Base-by-base conservation (phyloP, 441 rosid genomes). In the Euphorbia corollata region DNA sequence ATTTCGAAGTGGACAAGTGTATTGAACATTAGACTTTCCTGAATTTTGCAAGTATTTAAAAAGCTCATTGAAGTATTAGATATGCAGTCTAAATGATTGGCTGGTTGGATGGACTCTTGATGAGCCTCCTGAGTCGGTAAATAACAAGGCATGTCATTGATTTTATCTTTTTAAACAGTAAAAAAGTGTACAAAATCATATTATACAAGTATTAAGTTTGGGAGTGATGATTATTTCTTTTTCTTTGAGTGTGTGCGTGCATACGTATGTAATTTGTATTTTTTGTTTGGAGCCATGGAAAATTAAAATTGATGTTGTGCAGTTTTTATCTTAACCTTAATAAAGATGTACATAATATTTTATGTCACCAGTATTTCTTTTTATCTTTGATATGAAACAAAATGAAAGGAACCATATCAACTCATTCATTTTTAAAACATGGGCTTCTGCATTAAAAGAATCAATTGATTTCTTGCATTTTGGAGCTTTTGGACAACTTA, bases 391-490 rank as follows among this genome's bases (percentile, higher is more conserved):
- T 59, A 16, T 58, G 39, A 32, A 59, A 32, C 20, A 5, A 11
- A 24, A 24, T 13, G 38, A 23, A 9, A 19, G 10, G 16, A 20
- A 23, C 8, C 8, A 0, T 11, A 24, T 57, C 19, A 6, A 53
- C 30, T 57, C 34, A 12, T 4, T 12, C 61, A 32, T 38, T 18
- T 34, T 32, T 19, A 5, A 58, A 57, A 58, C n/a, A 34, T 58
- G 61, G 30, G 12, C 30, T 27, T 27, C 39, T 16, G 61, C 61
- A 13, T 56, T 8, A 12, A 58, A 59, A 16, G 23, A 34, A 9
- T 32, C 20, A 59, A 59, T 34, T n/a, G 13, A 36, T 6, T 59
- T 59, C 41, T 34, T 59, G 63, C 63, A 6, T 58, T 16, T 59
- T 18, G 16, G 23, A 59, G 63, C 45, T 59, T 34, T n/a, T 1